Evolutionary conservation across 1,284 basidiomycete genomes (phyloP).

Genomic region (Puccinia sorghi): DNA sequence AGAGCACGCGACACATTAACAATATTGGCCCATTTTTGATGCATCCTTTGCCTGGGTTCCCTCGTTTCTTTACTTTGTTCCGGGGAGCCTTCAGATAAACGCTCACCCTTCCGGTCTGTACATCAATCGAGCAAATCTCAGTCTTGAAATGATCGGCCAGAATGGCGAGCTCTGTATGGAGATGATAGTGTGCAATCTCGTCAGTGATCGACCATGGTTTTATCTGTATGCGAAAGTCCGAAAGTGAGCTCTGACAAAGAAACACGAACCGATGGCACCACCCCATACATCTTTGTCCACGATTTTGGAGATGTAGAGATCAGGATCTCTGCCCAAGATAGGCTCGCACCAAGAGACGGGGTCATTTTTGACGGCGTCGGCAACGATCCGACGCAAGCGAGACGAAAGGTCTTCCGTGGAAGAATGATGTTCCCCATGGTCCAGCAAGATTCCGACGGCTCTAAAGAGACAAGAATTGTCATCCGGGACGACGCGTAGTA

Average conservation of each 20-base stretch:
- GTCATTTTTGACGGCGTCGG: conserved; percentile 55
- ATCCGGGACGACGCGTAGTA: conserved; percentile 76
- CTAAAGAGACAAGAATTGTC: conserved; percentile 92
- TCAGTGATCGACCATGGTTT: background rate
- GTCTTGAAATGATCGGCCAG: conserved; percentile 60
- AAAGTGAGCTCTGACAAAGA: background rate
- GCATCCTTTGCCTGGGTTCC: background rate
- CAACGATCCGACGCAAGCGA: conserved; percentile 66
- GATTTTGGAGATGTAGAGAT: conserved; percentile 77
- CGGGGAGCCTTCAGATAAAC: background rate
- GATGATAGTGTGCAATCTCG: background rate
- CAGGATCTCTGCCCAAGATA: conserved; percentile 66
- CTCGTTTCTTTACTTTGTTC: background rate
- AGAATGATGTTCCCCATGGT: conserved; percentile 66
- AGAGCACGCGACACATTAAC: background rate
- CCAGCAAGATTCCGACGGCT: conserved; percentile 77
- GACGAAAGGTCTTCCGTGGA: conserved; percentile 60
- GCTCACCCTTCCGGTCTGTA: conserved; percentile 78
- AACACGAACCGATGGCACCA: conserved; percentile 71
- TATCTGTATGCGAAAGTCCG: background rate
- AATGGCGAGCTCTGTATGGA: conserved; percentile 7
- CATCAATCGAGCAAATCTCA: conserved; percentile 85
- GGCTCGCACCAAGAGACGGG: conserved; percentile 49
- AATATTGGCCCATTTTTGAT: background rate
- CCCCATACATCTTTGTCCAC: conserved; percentile 80